A percentile compares a stretch with the other conserved stretches of the same genome.
phyloP scores from a whole-genome alignment of 129 eudicot species.

The Saussurea involucrata region DNA sequence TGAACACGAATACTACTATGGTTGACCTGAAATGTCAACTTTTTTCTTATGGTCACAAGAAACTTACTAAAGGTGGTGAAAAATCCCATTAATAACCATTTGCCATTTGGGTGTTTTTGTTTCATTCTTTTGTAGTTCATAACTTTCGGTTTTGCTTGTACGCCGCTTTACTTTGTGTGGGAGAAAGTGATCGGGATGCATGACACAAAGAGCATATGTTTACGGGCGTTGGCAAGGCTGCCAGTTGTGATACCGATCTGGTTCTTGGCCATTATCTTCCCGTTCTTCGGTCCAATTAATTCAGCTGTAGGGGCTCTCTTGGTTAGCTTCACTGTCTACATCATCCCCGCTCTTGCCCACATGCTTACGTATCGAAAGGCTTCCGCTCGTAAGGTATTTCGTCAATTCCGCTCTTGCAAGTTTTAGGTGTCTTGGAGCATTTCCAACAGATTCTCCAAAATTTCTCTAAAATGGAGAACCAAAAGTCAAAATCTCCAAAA shows the following conservation, averaged over 20 bases:
- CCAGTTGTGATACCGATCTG: conserved; percentile 74
- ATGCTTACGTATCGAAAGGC: conserved; percentile 68
- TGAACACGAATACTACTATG: no score
- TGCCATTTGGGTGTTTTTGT: not conserved
- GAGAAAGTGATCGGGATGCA: conserved; percentile 73
- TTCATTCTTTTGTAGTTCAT: conserved; percentile 46
- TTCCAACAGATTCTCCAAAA: no score
- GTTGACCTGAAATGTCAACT: no score
- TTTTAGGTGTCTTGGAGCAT: no score
- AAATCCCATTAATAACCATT: not conserved
- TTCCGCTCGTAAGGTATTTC: conserved; percentile 60
- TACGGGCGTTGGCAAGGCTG: conserved; percentile 62
- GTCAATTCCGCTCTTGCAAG: no score
- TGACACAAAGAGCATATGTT: conserved; percentile 63
- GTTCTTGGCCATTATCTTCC: conserved; percentile 70
- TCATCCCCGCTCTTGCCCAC: no score
- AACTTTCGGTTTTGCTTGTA: conserved; percentile 78
- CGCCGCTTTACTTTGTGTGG: no score
- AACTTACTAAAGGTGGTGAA: no score
- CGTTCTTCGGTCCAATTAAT: conserved; percentile 82
- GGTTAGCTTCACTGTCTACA: conserved; percentile 82
- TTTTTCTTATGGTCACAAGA: no score
- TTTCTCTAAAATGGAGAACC: no score
- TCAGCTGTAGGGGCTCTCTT: conserved; percentile 76
- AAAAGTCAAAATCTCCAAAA: no score